phyloP scores from a whole-genome alignment of 2,329 filamentous ascomycete species.

The Fusarium falciforme region DNA sequence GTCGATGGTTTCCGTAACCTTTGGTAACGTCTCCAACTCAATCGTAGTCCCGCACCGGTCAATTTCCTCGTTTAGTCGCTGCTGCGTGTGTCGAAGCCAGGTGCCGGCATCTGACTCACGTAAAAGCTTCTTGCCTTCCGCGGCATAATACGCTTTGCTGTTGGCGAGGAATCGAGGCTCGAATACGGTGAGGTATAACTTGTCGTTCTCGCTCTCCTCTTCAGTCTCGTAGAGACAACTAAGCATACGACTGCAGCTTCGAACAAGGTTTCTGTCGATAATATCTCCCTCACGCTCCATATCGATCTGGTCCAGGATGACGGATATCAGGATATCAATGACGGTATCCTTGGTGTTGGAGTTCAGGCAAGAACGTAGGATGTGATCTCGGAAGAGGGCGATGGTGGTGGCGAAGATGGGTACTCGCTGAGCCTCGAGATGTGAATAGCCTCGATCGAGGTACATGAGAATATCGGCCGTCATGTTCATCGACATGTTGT shows the following conservation, averaged over 20 bases:
- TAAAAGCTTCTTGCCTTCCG: constrained; percentile 80
- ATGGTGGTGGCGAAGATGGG: constrained; percentile 89
- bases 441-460: constrained; percentile 87
- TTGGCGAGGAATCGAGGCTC: constrained; percentile 80
- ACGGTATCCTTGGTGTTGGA: constrained; percentile 63
- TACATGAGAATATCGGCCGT: constrained; percentile 97
- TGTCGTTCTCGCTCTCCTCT: constrained; percentile 79
- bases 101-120: constrained; percentile 82
- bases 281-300: constrained; percentile 93
- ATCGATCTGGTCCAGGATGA: constrained; percentile 89
- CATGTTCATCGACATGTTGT: constrained; percentile 96
- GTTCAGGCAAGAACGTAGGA: constrained; percentile 72
- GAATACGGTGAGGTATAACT: constrained; percentile 86
- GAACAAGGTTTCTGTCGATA: constrained; percentile 85
- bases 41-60: constrained; percentile 87
- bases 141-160: constrained; percentile 78
- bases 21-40: constrained; percentile 75
- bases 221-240: constrained; percentile 87
- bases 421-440: constrained; percentile 72
- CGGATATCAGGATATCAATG: constrained; percentile 80
- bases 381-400: constrained; percentile 86
- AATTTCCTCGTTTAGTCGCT: constrained; percentile 81
- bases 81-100: constrained; percentile 82
- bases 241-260: constrained; percentile 88
- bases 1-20: constrained; percentile 83